These are phyloP conservation scores for Lachnum nothofagi DNA, from an alignment of 2,329 filamentous ascomycete genomes.

Conservation along the genomic window DNA sequence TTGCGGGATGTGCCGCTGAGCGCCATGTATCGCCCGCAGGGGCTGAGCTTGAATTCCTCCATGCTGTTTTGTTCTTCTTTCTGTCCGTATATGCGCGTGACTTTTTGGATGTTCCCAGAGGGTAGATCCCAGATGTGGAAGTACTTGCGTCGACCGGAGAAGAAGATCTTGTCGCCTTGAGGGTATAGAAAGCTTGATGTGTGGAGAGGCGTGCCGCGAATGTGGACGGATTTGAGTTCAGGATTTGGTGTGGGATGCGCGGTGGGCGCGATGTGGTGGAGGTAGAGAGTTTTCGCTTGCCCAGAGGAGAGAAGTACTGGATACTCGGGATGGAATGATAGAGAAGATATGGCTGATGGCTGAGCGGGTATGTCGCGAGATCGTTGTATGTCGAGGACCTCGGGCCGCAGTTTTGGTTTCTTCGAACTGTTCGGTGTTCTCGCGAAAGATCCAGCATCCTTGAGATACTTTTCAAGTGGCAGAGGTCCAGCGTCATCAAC, in stretches of 20 bases:
- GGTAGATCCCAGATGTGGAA: conserved; percentile 93
- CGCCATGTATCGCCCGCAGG: conserved; percentile 81
- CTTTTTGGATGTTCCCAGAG: conserved; percentile 75
- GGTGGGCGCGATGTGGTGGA: conserved; percentile 80
- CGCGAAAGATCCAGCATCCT: conserved; percentile 65
- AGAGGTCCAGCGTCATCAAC: conserved; percentile 57
- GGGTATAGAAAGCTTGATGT: conserved; percentile 75
- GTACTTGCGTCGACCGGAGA: conserved; percentile 80
- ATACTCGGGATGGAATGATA: conserved; percentile 84
- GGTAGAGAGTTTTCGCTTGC: conserved; percentile 74
- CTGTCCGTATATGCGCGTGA: conserved; percentile 69
- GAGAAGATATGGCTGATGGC: conserved; percentile 71
- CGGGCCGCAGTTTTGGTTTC: conserved; percentile 71
- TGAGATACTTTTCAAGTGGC: conserved; percentile 74
- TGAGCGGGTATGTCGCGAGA: conserved; percentile 78
- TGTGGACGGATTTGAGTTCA: conserved; percentile 81
- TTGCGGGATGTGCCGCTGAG: conserved; percentile 75
- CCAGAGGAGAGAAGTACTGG: conserved; percentile 88
- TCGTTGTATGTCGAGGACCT: conserved; percentile 84
- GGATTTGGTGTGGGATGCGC: conserved; percentile 77
- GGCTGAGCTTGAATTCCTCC: conserved; percentile 84
- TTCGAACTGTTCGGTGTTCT: conserved; percentile 44
- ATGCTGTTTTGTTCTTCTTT: conserved; percentile 80
- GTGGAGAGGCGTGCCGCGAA: conserved; percentile 76
- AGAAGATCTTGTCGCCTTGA: conserved; percentile 72